Base-by-base conservation (phyloP, 2,329 filamentous ascomycete species). In the Trichoderma koningiopsis region DNA sequence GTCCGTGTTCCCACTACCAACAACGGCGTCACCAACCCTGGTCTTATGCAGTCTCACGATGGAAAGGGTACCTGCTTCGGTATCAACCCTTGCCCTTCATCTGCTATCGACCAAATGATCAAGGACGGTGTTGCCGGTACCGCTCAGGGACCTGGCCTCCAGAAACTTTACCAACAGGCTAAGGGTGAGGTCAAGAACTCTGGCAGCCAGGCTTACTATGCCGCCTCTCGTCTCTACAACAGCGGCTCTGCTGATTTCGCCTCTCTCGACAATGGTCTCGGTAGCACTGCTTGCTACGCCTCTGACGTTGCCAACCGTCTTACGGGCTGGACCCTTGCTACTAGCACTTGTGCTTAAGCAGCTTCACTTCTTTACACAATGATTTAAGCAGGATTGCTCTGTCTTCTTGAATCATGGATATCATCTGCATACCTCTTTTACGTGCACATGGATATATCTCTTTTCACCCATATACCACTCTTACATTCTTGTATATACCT, bases 51-150 rank as follows among this genome's bases (percentile, higher is more conserved):
- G 71, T 75, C 74, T 53, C 79, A 81, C 72, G 74, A 80, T 65
- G 80, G 80, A 58, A 64, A 69, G 33, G 79, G 76, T 16, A 76
- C 78, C 53, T 84, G 82, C 77, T 80, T 80, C 70, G 73, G 74
- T 14, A 74, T 76, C 63, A 77, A 72, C 72, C 74, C 77, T n/a
- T 78, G 77, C 72, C 75, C 76, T 19, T 64, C 70, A 8, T 58
- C 53, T 27, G 69, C 64, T 40, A 77, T 78, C 68, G 69, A 71
- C 63, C 73, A 77, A 70, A 79, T 79, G 78, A 74, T 78, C 71
- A 72, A 73, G 4, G 83, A 86, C 47, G 84, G 84, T 35, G 77
- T 79, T 3, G 73, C 73, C 7, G 83, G 83, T 37, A 82, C 83
- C 6, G 68, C 76, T 5, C 73, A 76, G 22, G 82, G 81, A 5